These are phyloP conservation scores for Spathaspora arborariae DNA, from an alignment of 805 yeast genomes.

Conservation along the genomic window DNA sequence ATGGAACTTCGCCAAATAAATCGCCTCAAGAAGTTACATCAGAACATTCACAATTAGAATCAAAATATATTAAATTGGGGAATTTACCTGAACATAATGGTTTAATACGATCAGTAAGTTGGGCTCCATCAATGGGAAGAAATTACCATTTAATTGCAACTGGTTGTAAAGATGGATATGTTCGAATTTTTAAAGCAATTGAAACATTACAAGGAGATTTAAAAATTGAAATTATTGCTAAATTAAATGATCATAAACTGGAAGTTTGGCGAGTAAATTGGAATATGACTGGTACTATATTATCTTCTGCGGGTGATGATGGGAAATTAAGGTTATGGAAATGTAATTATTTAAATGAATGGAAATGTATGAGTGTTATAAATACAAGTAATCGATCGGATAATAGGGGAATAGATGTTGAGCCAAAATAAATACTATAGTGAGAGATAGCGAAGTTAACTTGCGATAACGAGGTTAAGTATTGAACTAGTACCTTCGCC, in stretches of 20 bases:
- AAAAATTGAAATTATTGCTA: slow-evolving; percentile 58
- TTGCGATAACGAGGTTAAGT: too few relatives aligned
- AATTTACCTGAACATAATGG: slow-evolving; percentile 82
- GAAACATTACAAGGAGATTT: slow-evolving; percentile 18
- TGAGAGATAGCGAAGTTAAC: too few relatives aligned
- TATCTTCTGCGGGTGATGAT: slow-evolving; percentile 94
- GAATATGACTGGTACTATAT: slow-evolving; percentile 90
- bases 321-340: slow-evolving; percentile 92
- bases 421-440: slow-evolving; percentile 1
- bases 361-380: slow-evolving; percentile 83
- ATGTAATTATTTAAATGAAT: slow-evolving; percentile 76
- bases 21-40: slow-evolving; percentile 5
- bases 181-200: slow-evolving; percentile 72
- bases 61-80: slow-evolving; percentile 51
- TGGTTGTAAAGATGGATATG: slow-evolving; percentile 91
- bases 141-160: slow-evolving; percentile 87
- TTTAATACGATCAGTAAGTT: slow-evolving; percentile 78
- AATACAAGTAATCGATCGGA: slow-evolving; percentile 24
- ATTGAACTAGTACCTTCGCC: too few relatives aligned
- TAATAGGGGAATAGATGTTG: slow-evolving; percentile 14
- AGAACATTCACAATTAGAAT: slow-evolving; percentile 11
- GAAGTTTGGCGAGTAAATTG: slow-evolving; percentile 97
- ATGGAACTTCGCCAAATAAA: slow-evolving; percentile 25
- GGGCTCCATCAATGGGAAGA: slow-evolving; percentile 98
- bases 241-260: slow-evolving; percentile 71